phyloP scores from a whole-genome alignment of 768 basidiomycete species.

The Calocera viscosa region DNA sequence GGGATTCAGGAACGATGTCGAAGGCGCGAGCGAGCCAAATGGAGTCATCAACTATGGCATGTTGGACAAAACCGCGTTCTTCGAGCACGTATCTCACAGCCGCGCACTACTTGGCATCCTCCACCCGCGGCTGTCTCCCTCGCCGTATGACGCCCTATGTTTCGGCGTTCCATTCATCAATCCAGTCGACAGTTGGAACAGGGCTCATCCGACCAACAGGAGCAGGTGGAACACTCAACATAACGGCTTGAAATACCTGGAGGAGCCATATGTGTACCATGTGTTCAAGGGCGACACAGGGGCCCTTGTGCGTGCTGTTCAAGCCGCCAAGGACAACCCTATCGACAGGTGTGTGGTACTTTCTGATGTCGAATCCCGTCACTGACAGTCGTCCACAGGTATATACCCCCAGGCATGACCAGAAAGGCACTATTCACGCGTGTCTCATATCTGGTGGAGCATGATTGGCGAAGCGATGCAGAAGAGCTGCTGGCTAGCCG shows the following conservation, averaged over 20 bases:
- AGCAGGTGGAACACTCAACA: constrained; percentile 22
- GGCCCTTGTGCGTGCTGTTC: constrained; percentile 15
- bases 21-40: too few relatives aligned
- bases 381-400: constrained; percentile 1
- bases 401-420: constrained; percentile 13
- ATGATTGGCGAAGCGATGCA: constrained; percentile 11
- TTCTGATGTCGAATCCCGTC: not conserved
- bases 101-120: constrained; percentile 14
- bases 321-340: constrained; percentile 15
- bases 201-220: constrained; percentile 18
- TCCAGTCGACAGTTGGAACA: constrained; percentile 20
- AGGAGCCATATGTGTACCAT: constrained; percentile 22
- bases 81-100: not conserved
- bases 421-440: not conserved
- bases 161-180: constrained; percentile 25
- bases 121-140: constrained; percentile 12
- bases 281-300: constrained; percentile 18
- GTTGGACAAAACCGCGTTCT: not conserved
- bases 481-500: not conserved
- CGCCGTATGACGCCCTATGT: constrained; percentile 17
- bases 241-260: constrained; percentile 16
- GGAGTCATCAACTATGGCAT: constrained; percentile 7
- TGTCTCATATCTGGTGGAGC: constrained; percentile 9
- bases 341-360: constrained; percentile 16
- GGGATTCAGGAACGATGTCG: not conserved